phyloP scores from a whole-genome alignment of 768 basidiomycete species.

The Amanita jacksonii region DNA sequence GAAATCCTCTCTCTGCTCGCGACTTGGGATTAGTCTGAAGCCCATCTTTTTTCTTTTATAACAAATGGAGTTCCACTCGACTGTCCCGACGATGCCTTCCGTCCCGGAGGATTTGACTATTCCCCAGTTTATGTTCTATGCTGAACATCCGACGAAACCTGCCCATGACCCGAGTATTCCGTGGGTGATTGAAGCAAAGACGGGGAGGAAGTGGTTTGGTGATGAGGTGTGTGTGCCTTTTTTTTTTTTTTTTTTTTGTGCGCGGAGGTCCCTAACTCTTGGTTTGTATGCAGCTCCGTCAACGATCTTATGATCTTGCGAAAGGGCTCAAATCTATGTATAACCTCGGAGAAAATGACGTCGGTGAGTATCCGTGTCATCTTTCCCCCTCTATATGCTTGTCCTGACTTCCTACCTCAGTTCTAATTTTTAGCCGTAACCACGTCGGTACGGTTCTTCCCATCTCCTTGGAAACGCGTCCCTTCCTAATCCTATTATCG shows the following conservation, averaged over 20 bases:
- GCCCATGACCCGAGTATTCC: slow-evolving; percentile 22
- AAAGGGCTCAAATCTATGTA: too few relatives aligned
- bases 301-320: too few relatives aligned
- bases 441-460: slow-evolving; percentile 53
- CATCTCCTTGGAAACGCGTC: slow-evolving; percentile 32
- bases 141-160: slow-evolving; percentile 30
- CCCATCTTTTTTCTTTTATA: too few relatives aligned
- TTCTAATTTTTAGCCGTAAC: slow-evolving; percentile 57
- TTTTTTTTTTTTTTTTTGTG: too few relatives aligned
- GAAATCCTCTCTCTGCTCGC: too few relatives aligned
- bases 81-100: slow-evolving; percentile 22
- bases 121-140: slow-evolving; percentile 45
- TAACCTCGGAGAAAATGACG: too few relatives aligned
- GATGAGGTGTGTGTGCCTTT: slow-evolving; percentile 24
- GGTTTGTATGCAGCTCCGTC: too few relatives aligned
- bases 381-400: slow-evolving; percentile 3
- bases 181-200: slow-evolving; percentile 42
- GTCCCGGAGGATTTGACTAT: slow-evolving; percentile 44
- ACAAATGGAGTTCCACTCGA: slow-evolving; percentile 24
- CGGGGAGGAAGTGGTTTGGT: slow-evolving; percentile 29
- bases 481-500: not conserved
- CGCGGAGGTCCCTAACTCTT: too few relatives aligned
- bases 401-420: slow-evolving; percentile 21
- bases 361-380: too few relatives aligned
- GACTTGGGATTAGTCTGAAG: too few relatives aligned